phyloP scores from a whole-genome alignment of 805 yeast species.

The Naumovozyma baii region DNA sequence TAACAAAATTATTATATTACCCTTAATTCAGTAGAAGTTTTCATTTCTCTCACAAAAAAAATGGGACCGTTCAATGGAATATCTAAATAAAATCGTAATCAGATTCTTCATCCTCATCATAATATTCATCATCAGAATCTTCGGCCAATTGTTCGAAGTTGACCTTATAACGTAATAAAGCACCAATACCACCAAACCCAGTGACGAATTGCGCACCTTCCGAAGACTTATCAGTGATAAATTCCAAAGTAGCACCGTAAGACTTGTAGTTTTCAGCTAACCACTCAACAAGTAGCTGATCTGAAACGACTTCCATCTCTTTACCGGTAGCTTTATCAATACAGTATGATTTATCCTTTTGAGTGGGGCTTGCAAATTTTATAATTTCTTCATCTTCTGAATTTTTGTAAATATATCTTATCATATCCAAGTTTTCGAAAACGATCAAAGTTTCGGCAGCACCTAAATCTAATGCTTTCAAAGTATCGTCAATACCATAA shows the following conservation, averaged over 20 bases:
- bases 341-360: constrained; percentile 65
- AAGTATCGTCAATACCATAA: constrained; percentile 92
- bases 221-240: constrained; percentile 90
- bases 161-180: constrained; percentile 88
- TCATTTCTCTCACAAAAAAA: no score
- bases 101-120: constrained; percentile 45
- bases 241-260: constrained; percentile 92
- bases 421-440: constrained; percentile 78
- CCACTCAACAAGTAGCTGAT: constrained; percentile 89
- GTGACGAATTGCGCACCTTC: constrained; percentile 98
- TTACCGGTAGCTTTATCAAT: constrained; percentile 78
- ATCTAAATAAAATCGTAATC: constrained; percentile 31
- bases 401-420: constrained; percentile 78
- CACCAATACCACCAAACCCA: constrained; percentile 99
- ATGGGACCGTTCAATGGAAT: neutral
- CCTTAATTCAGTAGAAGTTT: no score
- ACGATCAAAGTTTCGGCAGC: constrained; percentile 91
- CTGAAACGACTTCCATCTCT: constrained; percentile 84
- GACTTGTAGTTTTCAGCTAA: constrained; percentile 90
- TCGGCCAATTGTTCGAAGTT: constrained; percentile 92
- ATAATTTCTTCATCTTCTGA: constrained; percentile 68
- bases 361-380: constrained; percentile 62
- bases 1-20: no score
- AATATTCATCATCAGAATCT: constrained; percentile 82
- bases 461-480: constrained; percentile 93